A percentile compares a stretch with the other conserved stretches of the same genome.
phyloP scores from a whole-genome alignment of 345 rosid species.

The Eucalyptus urophylla region DNA sequence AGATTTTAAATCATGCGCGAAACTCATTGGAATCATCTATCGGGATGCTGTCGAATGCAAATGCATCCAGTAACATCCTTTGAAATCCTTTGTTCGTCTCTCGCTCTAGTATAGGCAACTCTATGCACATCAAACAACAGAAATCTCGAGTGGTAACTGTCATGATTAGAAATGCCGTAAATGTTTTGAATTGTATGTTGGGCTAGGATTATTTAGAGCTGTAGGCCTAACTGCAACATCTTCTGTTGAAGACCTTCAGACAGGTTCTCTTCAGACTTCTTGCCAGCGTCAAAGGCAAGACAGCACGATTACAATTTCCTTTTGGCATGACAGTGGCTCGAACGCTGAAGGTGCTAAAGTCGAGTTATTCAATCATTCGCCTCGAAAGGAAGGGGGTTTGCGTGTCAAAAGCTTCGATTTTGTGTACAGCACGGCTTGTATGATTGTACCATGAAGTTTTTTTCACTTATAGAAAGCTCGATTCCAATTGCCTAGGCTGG shows the following conservation, averaged over 20 bases:
- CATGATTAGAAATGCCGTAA: neutral
- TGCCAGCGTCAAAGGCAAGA: neutral
- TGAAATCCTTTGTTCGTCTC: neutral
- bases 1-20: neutral
- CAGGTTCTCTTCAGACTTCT: neutral
- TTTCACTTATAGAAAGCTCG: neutral
- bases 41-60: neutral
- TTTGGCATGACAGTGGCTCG: neutral
- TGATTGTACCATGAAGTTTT: neutral
- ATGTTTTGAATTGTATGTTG: neutral
- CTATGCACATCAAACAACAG: neutral
- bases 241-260: neutral
- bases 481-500: neutral
- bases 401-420: neutral
- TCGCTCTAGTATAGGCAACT: neutral
- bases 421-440: neutral
- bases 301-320: neutral
- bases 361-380: neutral
- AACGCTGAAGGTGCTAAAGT: neutral
- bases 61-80: neutral
- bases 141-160: neutral
- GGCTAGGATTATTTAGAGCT: neutral
- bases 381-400: neutral
- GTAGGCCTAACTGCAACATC: neutral
- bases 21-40: neutral